Base-by-base conservation (phyloP, 1,284 basidiomycete genomes). In the Apiotrichum sp. region DNA sequence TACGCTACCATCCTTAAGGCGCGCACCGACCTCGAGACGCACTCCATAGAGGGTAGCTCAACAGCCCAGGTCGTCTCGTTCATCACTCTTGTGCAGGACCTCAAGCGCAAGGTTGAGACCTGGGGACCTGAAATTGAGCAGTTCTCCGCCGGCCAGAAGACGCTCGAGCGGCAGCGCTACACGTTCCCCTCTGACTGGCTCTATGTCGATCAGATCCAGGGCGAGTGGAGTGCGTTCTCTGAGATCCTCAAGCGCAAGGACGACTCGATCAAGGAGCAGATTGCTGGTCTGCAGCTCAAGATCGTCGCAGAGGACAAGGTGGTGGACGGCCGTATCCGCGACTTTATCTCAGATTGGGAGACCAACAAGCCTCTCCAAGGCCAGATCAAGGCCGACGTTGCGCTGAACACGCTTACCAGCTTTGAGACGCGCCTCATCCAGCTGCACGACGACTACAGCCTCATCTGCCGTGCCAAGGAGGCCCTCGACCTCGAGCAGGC, bases 301-400 rank as follows among this genome's bases (percentile, higher is more conserved):
- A 96, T 98, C 72, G 89, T 95, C n/a, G 93, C 95, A 2, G 93
- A 99, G 74, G 96, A 98, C 80, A 96, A 95, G 80, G 93, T 97
- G 55, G 84, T 97, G 2, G 89, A 93, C 78, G 89, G 91, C 74
- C 91, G 88, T 79, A 91, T 95, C 69, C 86, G 84, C 70, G 88
- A 93, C 68, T 83, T 95, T 58, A 81, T 96, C 44, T 78, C 82
- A 55, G 96, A 98, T 70, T 98, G 96, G 96, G 93, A 98, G 74
- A 39, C 60, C 5, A 72, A 65, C 67, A 77, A 77, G 68, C 96
- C 96, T 0, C 91, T 98, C 5, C 92, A 97, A 75, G 96, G 96
- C 49, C 89, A 84, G 75, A 86, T 98, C 81, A 89, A 91, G 63
- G 91, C 93, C 2, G 95, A 98, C 70, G 88, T 85, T 2, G 96